A percentile compares a stretch with the other conserved stretches of the same genome.
These are phyloP conservation scores for Hypoxylon sp. DNA, from an alignment of 2,329 filamentous ascomycete species.

Conservation along the genomic window DNA sequence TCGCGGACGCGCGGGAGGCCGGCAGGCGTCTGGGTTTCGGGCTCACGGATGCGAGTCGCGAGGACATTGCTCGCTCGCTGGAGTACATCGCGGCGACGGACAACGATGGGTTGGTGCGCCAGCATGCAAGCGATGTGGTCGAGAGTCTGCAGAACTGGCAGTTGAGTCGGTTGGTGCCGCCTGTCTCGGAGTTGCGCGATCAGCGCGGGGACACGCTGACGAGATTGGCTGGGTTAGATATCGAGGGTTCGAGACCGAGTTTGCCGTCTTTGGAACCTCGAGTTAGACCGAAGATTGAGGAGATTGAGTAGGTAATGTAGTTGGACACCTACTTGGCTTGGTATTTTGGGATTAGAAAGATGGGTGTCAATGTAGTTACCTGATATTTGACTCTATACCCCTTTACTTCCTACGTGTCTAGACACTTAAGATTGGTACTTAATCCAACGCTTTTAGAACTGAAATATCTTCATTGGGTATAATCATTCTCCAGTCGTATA, in stretches of 20 bases:
- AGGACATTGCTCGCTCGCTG: conserved; percentile 69
- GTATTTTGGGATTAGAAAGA: no score
- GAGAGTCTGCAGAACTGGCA: conserved; percentile 72
- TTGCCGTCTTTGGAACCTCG: conserved; percentile 35
- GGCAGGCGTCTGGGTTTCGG: conserved; percentile 61
- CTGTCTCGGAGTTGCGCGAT: conserved; percentile 37
- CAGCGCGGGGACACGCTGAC: conserved; percentile 38
- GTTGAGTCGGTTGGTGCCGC: conserved; percentile 59
- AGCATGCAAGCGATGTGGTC: conserved; percentile 72
- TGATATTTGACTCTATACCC: no score
- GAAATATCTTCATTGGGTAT: no score
- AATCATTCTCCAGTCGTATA: no score
- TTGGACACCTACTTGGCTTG: neutral
- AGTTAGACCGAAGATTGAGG: conserved; percentile 45
- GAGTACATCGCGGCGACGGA: conserved; percentile 72
- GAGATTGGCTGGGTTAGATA: conserved; percentile 51
- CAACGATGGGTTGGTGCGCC: conserved; percentile 71
- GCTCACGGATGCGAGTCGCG: conserved; percentile 62
- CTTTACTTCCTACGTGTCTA: no score
- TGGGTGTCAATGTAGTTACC: no score
- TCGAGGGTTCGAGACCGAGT: conserved; percentile 36
- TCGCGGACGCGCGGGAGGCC: conserved; percentile 62
- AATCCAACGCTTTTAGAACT: no score
- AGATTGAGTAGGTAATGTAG: conserved; percentile 41
- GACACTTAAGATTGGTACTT: no score